These are phyloP conservation scores for Pseudogymnoascus sp. DNA, from an alignment of 2,329 filamentous ascomycete genomes.

Conservation along the genomic window DNA sequence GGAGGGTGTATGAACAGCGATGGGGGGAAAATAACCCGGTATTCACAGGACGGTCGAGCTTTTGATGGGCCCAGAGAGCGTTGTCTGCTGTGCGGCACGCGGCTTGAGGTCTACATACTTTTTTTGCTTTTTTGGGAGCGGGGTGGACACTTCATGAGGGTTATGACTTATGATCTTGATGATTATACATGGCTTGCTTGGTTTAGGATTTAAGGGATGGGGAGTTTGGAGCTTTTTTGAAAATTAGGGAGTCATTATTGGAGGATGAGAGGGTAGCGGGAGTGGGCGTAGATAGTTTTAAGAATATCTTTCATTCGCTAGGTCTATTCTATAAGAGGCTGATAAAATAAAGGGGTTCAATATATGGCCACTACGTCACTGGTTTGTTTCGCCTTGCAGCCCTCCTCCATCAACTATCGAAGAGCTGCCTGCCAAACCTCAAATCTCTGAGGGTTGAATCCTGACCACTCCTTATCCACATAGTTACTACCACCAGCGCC, in stretches of 20 bases:
- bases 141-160: background rate
- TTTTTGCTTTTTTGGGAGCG: slow-evolving; percentile 1
- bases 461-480: slow-evolving; percentile 21
- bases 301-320: background rate
- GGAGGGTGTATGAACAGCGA: background rate
- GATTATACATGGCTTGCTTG: slow-evolving; percentile 8
- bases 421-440: slow-evolving; percentile 19
- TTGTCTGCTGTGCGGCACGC: slow-evolving; percentile 4
- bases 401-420: background rate
- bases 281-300: slow-evolving; percentile 5
- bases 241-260: background rate
- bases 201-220: background rate
- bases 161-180: slow-evolving; percentile 8
- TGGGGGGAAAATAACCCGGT: background rate
- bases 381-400: background rate
- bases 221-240: background rate
- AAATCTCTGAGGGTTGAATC: slow-evolving; percentile 25
- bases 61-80: background rate
- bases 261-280: background rate
- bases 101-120: background rate
- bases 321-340: background rate
- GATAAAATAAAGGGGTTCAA: background rate
- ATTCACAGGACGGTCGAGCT: background rate
- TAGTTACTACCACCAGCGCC: slow-evolving; percentile 20
- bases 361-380: background rate